phyloP scores from a whole-genome alignment of 108 stramenopile genomes.

The Schizochytrium sp. region DNA sequence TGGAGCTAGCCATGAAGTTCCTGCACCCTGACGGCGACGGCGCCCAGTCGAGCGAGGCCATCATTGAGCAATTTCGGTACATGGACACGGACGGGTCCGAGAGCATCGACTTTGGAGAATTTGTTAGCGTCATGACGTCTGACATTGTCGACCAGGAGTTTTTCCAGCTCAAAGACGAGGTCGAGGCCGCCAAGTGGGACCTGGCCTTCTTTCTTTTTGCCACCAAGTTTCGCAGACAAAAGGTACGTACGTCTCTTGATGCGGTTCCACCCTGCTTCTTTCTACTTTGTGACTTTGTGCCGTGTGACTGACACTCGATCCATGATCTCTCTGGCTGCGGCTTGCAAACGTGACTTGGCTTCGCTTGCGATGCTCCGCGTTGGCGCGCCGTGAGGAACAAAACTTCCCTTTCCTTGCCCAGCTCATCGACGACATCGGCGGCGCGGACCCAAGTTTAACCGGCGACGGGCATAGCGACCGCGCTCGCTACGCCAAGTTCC shows the following conservation, averaged over 20 bases:
- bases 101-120: neutral
- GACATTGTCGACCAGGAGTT: conserved; percentile 9
- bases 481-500: neutral
- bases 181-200: neutral
- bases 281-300: too few species aligned
- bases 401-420: neutral
- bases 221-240: conserved; percentile 4
- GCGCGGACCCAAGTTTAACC: neutral
- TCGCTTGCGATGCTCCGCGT: too few species aligned
- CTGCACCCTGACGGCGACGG: neutral
- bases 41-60: neutral
- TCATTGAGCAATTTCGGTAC: neutral
- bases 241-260: neutral
- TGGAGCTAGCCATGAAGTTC: conserved; percentile 4
- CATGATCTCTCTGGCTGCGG: too few species aligned
- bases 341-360: too few species aligned
- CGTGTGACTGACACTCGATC: too few species aligned
- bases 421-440: neutral
- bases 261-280: too few species aligned
- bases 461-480: neutral
- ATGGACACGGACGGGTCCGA: neutral
- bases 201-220: conserved; percentile 6
- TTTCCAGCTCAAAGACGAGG: conserved; percentile 3
- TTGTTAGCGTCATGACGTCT: neutral
- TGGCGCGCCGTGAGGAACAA: too few species aligned